A percentile compares a stretch with the other conserved stretches of the same genome.
These are phyloP conservation scores for Chaetomium strumarium DNA, from an alignment of 2,329 filamentous ascomycete genomes.

Conservation along the genomic window DNA sequence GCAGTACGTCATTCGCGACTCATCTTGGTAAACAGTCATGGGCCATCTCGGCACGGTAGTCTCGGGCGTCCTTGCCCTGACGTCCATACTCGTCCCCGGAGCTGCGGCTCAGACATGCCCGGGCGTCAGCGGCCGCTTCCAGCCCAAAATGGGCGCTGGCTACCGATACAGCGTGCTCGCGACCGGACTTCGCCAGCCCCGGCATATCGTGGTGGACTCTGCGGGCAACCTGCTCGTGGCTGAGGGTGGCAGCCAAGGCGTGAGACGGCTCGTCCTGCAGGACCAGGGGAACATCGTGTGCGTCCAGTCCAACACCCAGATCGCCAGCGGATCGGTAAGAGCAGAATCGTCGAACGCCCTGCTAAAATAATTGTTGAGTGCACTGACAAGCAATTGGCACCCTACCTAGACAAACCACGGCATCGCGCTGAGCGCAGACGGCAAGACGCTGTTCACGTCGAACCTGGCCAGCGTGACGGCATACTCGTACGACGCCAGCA, in stretches of 20 bases:
- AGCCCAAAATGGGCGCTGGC: constrained; percentile 19
- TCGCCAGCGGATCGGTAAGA: constrained; percentile 16
- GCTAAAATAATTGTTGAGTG: too few species aligned
- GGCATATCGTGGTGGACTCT: constrained; percentile 21
- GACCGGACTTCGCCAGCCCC: constrained; percentile 17
- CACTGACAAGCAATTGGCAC: too few species aligned
- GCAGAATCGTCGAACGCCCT: not conserved
- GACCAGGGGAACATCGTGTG: constrained; percentile 19
- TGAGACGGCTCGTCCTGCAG: constrained; percentile 16
- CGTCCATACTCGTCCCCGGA: constrained; percentile 4
- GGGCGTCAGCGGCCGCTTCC: constrained; percentile 16
- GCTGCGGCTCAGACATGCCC: constrained; percentile 13
- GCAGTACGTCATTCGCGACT: too few species aligned
- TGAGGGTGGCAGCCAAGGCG: constrained; percentile 15
- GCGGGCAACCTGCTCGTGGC: constrained; percentile 22
- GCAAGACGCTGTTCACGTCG: constrained; percentile 33
- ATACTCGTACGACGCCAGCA: constrained; percentile 45
- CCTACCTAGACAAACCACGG: constrained; percentile 28
- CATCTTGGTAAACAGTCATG: not conserved
- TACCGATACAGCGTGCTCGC: constrained; percentile 20
- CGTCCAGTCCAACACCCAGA: constrained; percentile 13
- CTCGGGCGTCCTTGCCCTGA: constrained; percentile 2
- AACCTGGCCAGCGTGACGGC: constrained; percentile 40
- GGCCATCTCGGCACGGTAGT: constrained; percentile 3
- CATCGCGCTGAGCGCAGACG: constrained; percentile 28